Evolutionary conservation across 805 yeast genomes (phyloP).

Genomic region (Kuraishia borneana): DNA sequence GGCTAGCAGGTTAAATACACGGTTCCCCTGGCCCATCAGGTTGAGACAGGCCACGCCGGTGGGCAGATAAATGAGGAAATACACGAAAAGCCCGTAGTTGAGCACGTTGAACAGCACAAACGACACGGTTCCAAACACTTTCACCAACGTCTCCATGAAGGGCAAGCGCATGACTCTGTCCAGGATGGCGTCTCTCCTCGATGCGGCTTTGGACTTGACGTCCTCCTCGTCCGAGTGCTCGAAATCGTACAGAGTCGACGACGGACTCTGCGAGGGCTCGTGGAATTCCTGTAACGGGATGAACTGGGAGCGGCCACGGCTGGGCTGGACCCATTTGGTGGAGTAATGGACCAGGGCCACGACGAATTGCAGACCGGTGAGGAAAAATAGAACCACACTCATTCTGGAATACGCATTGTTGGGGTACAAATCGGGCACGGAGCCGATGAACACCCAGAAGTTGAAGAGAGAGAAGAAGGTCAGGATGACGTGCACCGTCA

Average conservation of each 20-base stretch:
- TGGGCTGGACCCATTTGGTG: slow-evolving; percentile 25
- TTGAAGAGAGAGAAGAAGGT: slow-evolving; percentile 39
- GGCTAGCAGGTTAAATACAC: slow-evolving; percentile 76
- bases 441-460: slow-evolving; percentile 43
- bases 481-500: slow-evolving; percentile 37
- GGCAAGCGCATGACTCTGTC: slow-evolving; percentile 21
- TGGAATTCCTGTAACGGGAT: slow-evolving; percentile 17
- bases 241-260: slow-evolving; percentile 23
- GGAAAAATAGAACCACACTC: slow-evolving; percentile 46
- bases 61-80: slow-evolving; percentile 42
- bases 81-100: slow-evolving; percentile 57
- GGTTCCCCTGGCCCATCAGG: slow-evolving; percentile 53
- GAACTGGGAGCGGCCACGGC: slow-evolving; percentile 6
- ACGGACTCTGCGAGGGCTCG: slow-evolving; percentile 16
- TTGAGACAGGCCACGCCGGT: slow-evolving; percentile 56
- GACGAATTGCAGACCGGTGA: slow-evolving; percentile 40
- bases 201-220: slow-evolving; percentile 5
- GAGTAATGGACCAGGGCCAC: slow-evolving; percentile 40
- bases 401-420: slow-evolving; percentile 60
- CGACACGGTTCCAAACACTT: slow-evolving; percentile 17
- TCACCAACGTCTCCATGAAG: slow-evolving; percentile 7
- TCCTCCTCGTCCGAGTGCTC: background rate
- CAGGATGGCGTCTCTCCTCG: slow-evolving; percentile 21
- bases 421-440: slow-evolving; percentile 66
- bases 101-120: slow-evolving; percentile 33